Percentiles rank a stretch among this genome's conserved stretches.
phyloP scores from a whole-genome alignment of 2,329 filamentous ascomycete genomes.

The Aureobasidium sp. region DNA sequence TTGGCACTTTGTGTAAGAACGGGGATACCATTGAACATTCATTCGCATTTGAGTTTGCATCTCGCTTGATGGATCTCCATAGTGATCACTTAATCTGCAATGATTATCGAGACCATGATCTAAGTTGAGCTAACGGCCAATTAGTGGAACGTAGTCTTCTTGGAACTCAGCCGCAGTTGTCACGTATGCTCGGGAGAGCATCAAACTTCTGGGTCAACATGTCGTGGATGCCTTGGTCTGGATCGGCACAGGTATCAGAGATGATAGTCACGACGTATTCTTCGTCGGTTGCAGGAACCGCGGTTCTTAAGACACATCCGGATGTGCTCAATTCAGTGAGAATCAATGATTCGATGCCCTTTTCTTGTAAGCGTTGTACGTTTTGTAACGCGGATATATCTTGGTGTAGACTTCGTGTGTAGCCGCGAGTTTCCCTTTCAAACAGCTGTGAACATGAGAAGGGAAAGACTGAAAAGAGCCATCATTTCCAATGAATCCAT shows the following conservation, averaged over 20 bases:
- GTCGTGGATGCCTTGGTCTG: not conserved
- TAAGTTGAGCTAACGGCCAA: no score
- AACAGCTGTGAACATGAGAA: slow-evolving; percentile 82
- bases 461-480: slow-evolving; percentile 91
- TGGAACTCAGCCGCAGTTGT: not conserved
- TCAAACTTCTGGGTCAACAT: not conserved
- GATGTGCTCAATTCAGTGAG: slow-evolving; percentile 25
- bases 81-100: no score
- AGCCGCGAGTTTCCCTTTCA: slow-evolving; percentile 71
- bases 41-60: no score
- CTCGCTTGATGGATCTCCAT: no score
- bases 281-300: not conserved
- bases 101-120: no score
- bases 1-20: no score
- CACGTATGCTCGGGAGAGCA: not conserved
- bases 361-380: slow-evolving; percentile 42
- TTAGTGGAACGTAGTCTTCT: not conserved
- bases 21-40: no score
- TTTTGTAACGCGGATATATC: slow-evolving; percentile 84
- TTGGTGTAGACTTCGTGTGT: slow-evolving; percentile 89
- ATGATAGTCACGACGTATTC: not conserved
- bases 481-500: slow-evolving; percentile 92
- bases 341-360: slow-evolving; percentile 28
- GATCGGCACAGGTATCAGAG: not conserved
- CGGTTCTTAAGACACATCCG: not conserved